phyloP scores from a whole-genome alignment of 202 grass and related monocot species.

The Miscanthus sacchariflorus region DNA sequence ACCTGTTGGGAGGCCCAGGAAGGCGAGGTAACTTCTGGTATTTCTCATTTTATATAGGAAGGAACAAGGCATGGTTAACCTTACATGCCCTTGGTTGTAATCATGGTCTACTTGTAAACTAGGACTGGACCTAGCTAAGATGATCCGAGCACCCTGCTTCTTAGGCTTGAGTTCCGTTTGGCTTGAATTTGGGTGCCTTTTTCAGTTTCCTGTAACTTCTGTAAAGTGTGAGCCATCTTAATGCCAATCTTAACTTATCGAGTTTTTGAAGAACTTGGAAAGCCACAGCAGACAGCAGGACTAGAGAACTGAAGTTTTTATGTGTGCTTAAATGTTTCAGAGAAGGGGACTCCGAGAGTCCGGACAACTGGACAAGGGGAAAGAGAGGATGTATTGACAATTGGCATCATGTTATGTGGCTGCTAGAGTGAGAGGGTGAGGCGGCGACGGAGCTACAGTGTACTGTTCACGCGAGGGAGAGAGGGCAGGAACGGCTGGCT shows the following conservation, averaged over 20 bases:
- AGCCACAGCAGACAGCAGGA: neutral
- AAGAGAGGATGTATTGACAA: neutral
- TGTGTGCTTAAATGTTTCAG: neutral
- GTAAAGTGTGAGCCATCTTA: neutral
- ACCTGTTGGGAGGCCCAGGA: slow-evolving; percentile 52
- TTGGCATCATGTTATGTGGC: too few relatives aligned
- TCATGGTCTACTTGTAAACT: slow-evolving; percentile 9
- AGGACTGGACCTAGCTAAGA: slow-evolving; percentile 1
- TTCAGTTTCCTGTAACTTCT: neutral
- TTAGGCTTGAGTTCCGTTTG: neutral
- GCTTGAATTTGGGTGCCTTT: neutral
- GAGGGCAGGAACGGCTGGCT: too few relatives aligned
- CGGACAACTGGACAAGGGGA: neutral
- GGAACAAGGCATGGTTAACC: neutral
- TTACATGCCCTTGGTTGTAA: neutral
- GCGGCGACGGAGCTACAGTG: too few relatives aligned
- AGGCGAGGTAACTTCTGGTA: neutral
- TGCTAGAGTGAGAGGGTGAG: too few relatives aligned
- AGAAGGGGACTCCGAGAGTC: neutral
- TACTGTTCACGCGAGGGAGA: too few relatives aligned
- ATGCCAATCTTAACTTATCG: neutral
- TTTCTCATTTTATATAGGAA: neutral
- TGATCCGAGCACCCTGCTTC: neutral
- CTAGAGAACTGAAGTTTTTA: neutral
- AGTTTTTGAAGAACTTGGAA: neutral